phyloP scores from a whole-genome alignment of 106 monocot species.

The Dactylorhiza incarnata region DNA sequence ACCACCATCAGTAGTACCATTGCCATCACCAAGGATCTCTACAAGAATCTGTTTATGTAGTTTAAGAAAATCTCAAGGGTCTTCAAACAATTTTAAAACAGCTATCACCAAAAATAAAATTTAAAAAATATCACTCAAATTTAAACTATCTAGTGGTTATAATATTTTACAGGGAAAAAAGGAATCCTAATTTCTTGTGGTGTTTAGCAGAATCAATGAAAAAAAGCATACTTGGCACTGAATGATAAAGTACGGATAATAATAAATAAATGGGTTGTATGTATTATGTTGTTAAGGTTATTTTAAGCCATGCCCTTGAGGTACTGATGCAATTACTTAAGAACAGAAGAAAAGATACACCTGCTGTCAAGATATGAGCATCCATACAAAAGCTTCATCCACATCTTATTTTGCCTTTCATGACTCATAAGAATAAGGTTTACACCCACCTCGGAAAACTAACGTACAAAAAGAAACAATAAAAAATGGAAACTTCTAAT shows the following conservation, averaged over 20 bases:
- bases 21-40: conserved; percentile 56
- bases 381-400: not conserved
- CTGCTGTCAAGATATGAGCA: not conserved
- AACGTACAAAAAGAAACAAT: not conserved
- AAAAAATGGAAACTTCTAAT: not conserved
- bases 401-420: not conserved
- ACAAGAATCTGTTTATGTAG: conserved; percentile 67
- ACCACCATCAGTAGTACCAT: conserved; percentile 39
- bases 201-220: not conserved
- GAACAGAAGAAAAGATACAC: not conserved
- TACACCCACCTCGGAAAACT: not conserved
- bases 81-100: not conserved
- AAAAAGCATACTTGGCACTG: not conserved
- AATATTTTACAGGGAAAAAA: not conserved
- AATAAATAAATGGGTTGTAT: not conserved
- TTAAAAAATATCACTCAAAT: not conserved
- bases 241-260: not conserved
- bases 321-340: not conserved
- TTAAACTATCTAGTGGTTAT: not conserved
- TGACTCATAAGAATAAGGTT: not conserved
- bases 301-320: not conserved
- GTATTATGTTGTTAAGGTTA: not conserved
- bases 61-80: not conserved
- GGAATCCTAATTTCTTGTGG: not conserved
- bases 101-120: not conserved